phyloP scores from a whole-genome alignment of 1,284 basidiomycete genomes.

The Sphagnurus paluster region DNA sequence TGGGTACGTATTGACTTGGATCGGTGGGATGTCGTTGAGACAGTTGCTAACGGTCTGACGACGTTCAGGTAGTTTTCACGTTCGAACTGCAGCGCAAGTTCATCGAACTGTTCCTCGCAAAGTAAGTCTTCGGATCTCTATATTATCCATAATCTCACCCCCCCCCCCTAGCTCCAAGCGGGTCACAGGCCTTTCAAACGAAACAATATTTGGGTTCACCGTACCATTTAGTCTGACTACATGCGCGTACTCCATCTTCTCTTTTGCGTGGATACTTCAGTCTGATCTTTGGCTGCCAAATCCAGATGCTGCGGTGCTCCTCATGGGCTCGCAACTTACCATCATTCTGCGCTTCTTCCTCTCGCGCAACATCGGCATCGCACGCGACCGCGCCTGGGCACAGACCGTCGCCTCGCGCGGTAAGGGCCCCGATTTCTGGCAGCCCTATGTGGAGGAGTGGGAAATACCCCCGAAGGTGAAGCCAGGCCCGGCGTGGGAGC shows the following conservation, averaged over 20 bases:
- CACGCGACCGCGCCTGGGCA: constrained; percentile 75
- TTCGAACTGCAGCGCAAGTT: constrained; percentile 66
- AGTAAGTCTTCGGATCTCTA: constrained; percentile 43
- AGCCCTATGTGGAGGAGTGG: constrained; percentile 88
- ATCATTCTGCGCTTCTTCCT: constrained; percentile 79
- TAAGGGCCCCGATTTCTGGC: constrained; percentile 84
- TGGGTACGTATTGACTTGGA: constrained; percentile 53
- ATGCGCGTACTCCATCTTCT: constrained; percentile 43
- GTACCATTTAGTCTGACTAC: constrained; percentile 68
- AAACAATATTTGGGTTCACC: constrained; percentile 62
- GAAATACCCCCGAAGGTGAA: constrained; percentile 57
- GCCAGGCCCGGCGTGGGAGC: constrained; percentile 30
- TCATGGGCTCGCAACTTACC: constrained; percentile 73
- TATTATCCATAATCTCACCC: constrained; percentile 15
- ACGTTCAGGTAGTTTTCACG: constrained; percentile 53
- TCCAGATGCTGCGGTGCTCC: constrained; percentile 72
- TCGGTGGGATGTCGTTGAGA: not conserved
- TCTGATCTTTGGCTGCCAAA: not conserved
- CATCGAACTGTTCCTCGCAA: constrained; percentile 60
- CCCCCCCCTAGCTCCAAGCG: constrained; percentile 52
- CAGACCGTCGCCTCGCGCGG: constrained; percentile 79
- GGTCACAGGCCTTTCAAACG: constrained; percentile 63
- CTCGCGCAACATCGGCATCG: constrained; percentile 73
- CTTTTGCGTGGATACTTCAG: not conserved
- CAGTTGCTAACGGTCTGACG: not conserved